These are phyloP conservation scores for Meyerozyma athensensis DNA, from an alignment of 1,139 yeast species.

Conservation along the genomic window DNA sequence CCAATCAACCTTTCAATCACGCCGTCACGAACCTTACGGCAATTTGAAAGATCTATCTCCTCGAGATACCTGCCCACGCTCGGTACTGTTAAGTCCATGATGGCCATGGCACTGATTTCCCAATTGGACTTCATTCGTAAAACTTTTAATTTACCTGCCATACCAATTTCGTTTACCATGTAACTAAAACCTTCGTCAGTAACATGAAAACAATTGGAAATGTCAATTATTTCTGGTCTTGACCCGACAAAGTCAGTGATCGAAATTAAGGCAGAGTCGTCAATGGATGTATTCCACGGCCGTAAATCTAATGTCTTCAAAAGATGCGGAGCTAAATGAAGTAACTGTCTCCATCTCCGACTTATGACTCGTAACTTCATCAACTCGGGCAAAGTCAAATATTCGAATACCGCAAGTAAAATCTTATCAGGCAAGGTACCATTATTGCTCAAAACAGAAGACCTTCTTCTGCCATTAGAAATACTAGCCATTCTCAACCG, in stretches of 20 bases:
- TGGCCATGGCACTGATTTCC: conserved; percentile 78
- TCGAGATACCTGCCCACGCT: conserved; percentile 56
- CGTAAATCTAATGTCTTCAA: conserved; percentile 49
- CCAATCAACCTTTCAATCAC: conserved; percentile 66
- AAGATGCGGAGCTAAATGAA: conserved; percentile 52
- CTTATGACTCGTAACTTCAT: conserved; percentile 56
- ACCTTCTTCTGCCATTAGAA: conserved; percentile 41
- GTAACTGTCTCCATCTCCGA: conserved; percentile 61
- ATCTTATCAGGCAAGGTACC: conserved; percentile 59
- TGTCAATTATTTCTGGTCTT: conserved; percentile 55
- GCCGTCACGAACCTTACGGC: conserved; percentile 68
- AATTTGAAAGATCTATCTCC: conserved; percentile 64
- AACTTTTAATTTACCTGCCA: conserved; percentile 50
- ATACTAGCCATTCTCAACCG: conserved; percentile 43
- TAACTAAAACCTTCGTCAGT: conserved; percentile 72
- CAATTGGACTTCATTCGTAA: conserved; percentile 66
- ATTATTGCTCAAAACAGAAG: conserved; percentile 47
- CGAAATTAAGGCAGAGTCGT: conserved; percentile 51
- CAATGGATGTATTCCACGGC: conserved; percentile 56
- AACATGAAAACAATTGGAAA: conserved; percentile 71
- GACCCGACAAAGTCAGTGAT: conserved; percentile 70
- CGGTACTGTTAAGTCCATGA: conserved; percentile 69
- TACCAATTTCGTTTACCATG: conserved; percentile 67
- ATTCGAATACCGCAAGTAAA: conserved; percentile 48
- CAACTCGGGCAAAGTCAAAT: conserved; percentile 48